Evolutionary conservation across 768 basidiomycete species (phyloP), one percentile per base, ranked within the genome.

Genomic region (Trichaptum fuscoviolaceum): DNA sequence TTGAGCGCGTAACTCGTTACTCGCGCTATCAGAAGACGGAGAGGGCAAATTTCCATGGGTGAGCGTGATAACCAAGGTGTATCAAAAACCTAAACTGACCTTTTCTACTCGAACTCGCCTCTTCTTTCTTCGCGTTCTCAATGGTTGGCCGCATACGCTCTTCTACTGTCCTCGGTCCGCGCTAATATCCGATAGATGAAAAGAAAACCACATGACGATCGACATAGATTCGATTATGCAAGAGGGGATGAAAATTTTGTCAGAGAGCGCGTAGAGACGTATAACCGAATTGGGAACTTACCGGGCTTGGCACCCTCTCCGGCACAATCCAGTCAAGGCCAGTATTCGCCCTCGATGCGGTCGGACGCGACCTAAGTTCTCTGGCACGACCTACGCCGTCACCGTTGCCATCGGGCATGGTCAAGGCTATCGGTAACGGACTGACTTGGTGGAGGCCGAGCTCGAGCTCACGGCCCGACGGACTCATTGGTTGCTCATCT

Each of bases 121-220:
- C 79, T 70, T 87, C 83, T 0, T n/a, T 15, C 7, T 70, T 71
- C 0, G 89, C 89, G 2, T 77, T 73, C 0, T 76, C 68, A 1
- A 90, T 72, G 0, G 87, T 90, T 3, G 85, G 85, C 20, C 77
- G 58, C 4, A 91, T 73, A 4, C 89, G 82, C 63, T 87, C 83
- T 9, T 78, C 78, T 0, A 87, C 73, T 0, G 83, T 73, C 12
- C 42, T 62, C n/a, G 52, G 34, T 58, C 59, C 59, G 59, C 25
- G 59, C 59, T 61, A 23, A 15, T 17, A 61, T 23, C 3, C 42
- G 20, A 12, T 12, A 52, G 15, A 52, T 52, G 10, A 15, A 52
- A 52, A 52, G 20, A 36, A 17, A 36, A 2, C 42, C 42, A 20
- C 12, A 52, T 52, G 42, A 52, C 20, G 42, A 12, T 52, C 10